Conservation (phyloP, 169 alveolate genomes). For the Plasmodium berghei region DNA sequence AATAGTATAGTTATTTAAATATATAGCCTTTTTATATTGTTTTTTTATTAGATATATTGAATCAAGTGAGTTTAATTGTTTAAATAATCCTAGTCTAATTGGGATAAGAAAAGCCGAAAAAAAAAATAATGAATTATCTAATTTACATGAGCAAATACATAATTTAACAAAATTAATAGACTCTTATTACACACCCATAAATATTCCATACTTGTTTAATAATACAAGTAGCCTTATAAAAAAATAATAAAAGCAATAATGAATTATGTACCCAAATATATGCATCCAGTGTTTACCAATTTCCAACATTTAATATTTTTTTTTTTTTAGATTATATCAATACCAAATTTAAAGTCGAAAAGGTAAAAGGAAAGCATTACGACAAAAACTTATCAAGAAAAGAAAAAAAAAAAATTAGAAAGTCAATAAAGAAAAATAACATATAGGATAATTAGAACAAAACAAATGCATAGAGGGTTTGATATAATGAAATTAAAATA, state of each 20-base stretch:
- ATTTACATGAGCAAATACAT: conserved; percentile 6
- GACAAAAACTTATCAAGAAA: conserved; percentile 37
- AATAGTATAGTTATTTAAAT: too few relatives aligned
- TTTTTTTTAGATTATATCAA: conserved; percentile 25
- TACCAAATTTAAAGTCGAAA: conserved; percentile 60
- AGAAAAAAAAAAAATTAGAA: conserved; percentile 43
- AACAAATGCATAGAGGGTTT: too few relatives aligned
- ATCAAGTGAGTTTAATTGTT: conserved; percentile 4
- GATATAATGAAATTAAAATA: too few relatives aligned
- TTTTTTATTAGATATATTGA: conserved; percentile 15
- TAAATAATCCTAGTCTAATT: conserved; percentile 19
- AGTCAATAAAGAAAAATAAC: conserved; percentile 28
- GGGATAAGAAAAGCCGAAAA: conserved; percentile 24
- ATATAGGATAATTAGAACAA: background rate
- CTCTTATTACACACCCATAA: conserved; percentile 14
- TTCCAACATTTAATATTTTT: background rate
- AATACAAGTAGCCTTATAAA: conserved; percentile 16
- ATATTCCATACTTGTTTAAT: conserved; percentile 46
- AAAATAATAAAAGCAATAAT: background rate
- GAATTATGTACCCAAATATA: background rate
- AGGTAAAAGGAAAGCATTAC: conserved; percentile 16
- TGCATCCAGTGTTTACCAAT: background rate
- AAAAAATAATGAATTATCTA: background rate
- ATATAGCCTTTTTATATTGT: too few relatives aligned
- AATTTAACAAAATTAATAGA: conserved; percentile 14